Evolutionary conservation across 805 yeast species (phyloP), one percentile per base, ranked within the genome.

Genomic region (Wickerhamomyces bisporus): DNA sequence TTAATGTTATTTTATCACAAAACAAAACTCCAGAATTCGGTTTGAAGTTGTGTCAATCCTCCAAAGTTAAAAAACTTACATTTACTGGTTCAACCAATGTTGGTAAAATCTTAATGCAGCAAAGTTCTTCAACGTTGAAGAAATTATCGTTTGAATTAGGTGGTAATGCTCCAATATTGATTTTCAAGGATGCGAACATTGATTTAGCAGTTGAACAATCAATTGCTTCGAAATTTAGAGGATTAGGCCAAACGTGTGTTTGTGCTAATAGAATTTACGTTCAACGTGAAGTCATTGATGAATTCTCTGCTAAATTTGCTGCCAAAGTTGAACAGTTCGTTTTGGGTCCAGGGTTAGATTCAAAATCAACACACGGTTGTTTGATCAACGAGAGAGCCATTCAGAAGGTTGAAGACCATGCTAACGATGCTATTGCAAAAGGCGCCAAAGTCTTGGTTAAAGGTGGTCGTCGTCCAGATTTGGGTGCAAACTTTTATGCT

Each of bases 61-160:
- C 65, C 30, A 60, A 60, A 37, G 68, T 79, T 34, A 74, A 70
- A 50, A 79, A 79, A 54, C 61, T 79, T 38, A 70, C 81, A 11
- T 79, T 78, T 54, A 79, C 85, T 2, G 84, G 85, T 4, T 78
- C 84, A 1, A 79, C 84, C 1, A 62, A 62, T 14, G 81, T 77
- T 17, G 85, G 84, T 17, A 76, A 76, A 52, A 60, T 77, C 34
- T 57, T 79, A 44, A 76, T 77, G 79, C 59, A 66, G 38, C 81
- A 75, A 47, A 67, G 76, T 7, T 63, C 84, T 1, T 63, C 71
- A 11, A 74, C 81, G 3, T 58, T 79, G 55, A 79, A 79, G 55
- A 77, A 78, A 50, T 55, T 79, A 36, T 73, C 82, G 0, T 63
- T 79, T 57, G 86, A 79, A 57, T 59, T 78, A 44, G 86, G 86